Conservation (phyloP, 768 basidiomycete species). For the Russula vinacea region DNA sequence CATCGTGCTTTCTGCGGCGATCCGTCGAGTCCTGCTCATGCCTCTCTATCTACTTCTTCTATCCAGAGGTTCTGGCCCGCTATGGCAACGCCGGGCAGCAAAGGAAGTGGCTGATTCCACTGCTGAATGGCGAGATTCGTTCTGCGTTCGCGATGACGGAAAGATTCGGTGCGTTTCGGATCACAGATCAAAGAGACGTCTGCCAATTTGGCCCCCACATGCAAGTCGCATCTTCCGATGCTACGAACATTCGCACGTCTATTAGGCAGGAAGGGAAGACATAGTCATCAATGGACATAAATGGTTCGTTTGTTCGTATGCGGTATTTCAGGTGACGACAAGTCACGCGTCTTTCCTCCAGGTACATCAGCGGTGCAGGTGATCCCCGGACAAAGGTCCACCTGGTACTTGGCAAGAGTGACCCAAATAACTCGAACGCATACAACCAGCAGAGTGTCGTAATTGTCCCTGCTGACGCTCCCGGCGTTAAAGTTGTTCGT, state of each 20-base stretch:
- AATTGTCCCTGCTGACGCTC: conserved; percentile 83
- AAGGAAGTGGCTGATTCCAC: conserved; percentile 80
- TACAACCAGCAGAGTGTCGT: conserved; percentile 92
- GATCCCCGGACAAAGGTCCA: conserved; percentile 88
- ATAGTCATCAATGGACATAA: conserved; percentile 96
- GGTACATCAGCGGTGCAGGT: conserved; percentile 98
- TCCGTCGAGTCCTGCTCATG: conserved; percentile 8
- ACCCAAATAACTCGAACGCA: conserved; percentile 70
- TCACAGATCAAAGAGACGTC: neutral
- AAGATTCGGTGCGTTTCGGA: conserved; percentile 58
- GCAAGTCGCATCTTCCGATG: conserved; percentile 89
- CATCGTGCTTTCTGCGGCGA: conserved; percentile 6
- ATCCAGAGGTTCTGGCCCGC: conserved; percentile 87
- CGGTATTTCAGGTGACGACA: neutral
- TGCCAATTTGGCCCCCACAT: conserved; percentile 18
- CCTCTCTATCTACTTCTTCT: neutral
- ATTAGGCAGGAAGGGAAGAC: conserved; percentile 76
- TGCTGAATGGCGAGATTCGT: conserved; percentile 90
- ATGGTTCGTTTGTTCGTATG: conserved; percentile 53
- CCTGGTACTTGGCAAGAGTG: conserved; percentile 93
- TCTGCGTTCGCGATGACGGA: conserved; percentile 98
- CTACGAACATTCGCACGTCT: conserved; percentile 89
- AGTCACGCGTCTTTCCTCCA: conserved; percentile 34
- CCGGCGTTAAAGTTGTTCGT: conserved; percentile 87
- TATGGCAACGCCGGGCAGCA: conserved; percentile 93